Percentiles rank a stretch among this genome's conserved stretches.
These are phyloP conservation scores for Hygrophoropsis aurantiaca DNA, from an alignment of 768 basidiomycete genomes.

Conservation along the genomic window DNA sequence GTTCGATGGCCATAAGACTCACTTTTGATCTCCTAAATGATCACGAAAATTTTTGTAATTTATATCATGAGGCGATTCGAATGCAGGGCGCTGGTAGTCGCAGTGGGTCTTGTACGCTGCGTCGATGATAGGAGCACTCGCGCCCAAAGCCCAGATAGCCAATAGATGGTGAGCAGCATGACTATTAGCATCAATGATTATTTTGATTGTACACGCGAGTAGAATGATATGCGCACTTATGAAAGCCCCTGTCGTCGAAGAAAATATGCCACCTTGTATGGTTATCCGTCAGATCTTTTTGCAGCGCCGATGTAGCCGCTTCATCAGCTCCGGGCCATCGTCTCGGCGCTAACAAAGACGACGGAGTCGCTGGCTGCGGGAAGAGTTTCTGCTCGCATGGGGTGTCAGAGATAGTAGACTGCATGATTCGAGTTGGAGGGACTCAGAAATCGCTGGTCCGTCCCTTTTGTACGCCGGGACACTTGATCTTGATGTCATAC, in stretches of 20 bases:
- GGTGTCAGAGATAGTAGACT: too few species aligned
- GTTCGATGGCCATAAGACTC: constrained; percentile 13
- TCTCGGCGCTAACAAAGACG: constrained; percentile 9
- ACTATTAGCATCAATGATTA: background rate
- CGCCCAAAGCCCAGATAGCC: constrained; percentile 18
- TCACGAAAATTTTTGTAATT: constrained; percentile 47
- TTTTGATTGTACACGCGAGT: background rate
- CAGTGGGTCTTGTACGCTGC: constrained; percentile 35
- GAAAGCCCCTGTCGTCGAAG: constrained; percentile 34
- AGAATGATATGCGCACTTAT: constrained; percentile 25
- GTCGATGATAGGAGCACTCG: constrained; percentile 30
- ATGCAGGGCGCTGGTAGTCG: constrained; percentile 33
- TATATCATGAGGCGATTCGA: constrained; percentile 46
- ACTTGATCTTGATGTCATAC: too few species aligned
- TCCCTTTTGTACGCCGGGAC: too few species aligned
- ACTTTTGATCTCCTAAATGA: constrained; percentile 60
- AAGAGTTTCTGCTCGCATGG: constrained; percentile 5
- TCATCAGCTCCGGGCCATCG: constrained; percentile 33
- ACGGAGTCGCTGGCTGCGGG: constrained; percentile 6
- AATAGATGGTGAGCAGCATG: constrained; percentile 16
- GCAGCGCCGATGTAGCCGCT: constrained; percentile 15
- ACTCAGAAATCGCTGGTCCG: too few species aligned
- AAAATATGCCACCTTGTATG: constrained; percentile 33
- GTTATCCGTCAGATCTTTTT: constrained; percentile 25
- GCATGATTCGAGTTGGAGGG: too few species aligned